Evolutionary conservation across 495 filamentous ascomycete genomes (phyloP).

Genomic region (Xanthoparmelia taractica): DNA sequence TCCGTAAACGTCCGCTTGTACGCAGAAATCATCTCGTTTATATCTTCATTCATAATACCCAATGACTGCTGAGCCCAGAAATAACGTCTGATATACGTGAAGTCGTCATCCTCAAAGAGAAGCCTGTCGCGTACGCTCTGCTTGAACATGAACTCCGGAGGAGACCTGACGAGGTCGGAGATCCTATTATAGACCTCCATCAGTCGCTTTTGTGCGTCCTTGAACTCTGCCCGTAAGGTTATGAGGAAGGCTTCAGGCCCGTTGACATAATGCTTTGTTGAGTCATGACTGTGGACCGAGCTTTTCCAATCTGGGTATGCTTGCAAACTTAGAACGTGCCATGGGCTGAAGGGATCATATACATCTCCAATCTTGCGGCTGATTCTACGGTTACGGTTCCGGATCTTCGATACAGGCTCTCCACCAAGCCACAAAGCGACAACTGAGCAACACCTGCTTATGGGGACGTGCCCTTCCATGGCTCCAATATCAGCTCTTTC

Average conservation of each 20-base stretch:
- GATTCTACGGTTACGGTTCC: slow-evolving; percentile 31
- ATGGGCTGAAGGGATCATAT: slow-evolving; percentile 43
- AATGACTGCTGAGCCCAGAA: slow-evolving; percentile 52
- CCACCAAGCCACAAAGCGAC: slow-evolving; percentile 44
- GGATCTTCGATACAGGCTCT: slow-evolving; percentile 29
- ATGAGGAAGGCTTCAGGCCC: slow-evolving; percentile 48
- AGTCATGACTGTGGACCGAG: slow-evolving; percentile 41
- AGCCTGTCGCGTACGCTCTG: slow-evolving; percentile 41
- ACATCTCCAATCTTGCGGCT: slow-evolving; percentile 34
- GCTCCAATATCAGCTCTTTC: slow-evolving; percentile 26
- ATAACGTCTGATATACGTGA: slow-evolving; percentile 49
- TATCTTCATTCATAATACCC: slow-evolving; percentile 48
- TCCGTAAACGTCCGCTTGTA: slow-evolving; percentile 44
- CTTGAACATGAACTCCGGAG: slow-evolving; percentile 49
- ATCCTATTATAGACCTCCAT: slow-evolving; percentile 40
- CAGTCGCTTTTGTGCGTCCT: slow-evolving; percentile 45
- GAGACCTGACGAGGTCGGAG: slow-evolving; percentile 43
- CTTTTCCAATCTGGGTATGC: slow-evolving; percentile 46
- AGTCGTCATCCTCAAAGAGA: slow-evolving; percentile 48
- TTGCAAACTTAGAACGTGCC: slow-evolving; percentile 47
- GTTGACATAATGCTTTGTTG: slow-evolving; percentile 41
- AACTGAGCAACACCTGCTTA: slow-evolving; percentile 43
- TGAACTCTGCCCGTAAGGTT: slow-evolving; percentile 42
- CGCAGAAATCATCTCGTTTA: slow-evolving; percentile 43
- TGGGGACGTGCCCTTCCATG: slow-evolving; percentile 36